Evolutionary conservation across 495 filamentous ascomycete genomes (phyloP).

Genomic region (Hypomontagnella submonticulosa): DNA sequence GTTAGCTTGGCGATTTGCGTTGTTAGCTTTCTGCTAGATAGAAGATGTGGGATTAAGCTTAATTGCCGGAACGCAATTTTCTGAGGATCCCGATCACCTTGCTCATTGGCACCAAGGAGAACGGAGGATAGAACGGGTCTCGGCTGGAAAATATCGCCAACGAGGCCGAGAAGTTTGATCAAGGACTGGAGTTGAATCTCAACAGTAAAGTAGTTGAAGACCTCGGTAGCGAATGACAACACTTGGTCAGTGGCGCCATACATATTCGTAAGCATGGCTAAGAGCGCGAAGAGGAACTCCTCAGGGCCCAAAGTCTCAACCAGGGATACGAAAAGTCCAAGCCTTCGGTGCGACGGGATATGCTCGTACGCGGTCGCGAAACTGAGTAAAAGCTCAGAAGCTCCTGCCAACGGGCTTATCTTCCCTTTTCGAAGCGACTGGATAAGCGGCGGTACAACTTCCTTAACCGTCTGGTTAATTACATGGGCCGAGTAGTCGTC

Average conservation of each 20-base stretch:
- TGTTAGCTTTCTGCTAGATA: conserved; percentile 61
- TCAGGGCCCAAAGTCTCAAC: conserved; percentile 82
- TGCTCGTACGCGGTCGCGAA: conserved; percentile 96
- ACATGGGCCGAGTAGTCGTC: conserved; percentile 97
- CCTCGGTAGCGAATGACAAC: conserved; percentile 63
- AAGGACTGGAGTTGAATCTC: conserved; percentile 75
- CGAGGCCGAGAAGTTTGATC: conserved; percentile 75
- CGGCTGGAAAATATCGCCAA: conserved; percentile 76
- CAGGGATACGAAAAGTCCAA: conserved; percentile 81
- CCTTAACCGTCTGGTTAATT: conserved; percentile 86
- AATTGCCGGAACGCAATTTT: conserved; percentile 72
- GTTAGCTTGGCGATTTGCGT: conserved; percentile 60
- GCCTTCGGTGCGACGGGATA: conserved; percentile 84
- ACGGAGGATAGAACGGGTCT: conserved; percentile 73
- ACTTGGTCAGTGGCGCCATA: conserved; percentile 66
- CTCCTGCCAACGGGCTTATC: conserved; percentile 77
- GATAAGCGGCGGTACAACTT: conserved; percentile 91
- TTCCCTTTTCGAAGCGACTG: conserved; percentile 83
- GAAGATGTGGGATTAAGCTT: conserved; percentile 63
- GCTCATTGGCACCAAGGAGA: conserved; percentile 74
- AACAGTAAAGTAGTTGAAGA: conserved; percentile 67
- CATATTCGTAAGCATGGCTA: conserved; percentile 76
- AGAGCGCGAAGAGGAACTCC: conserved; percentile 80
- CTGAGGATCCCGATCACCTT: conserved; percentile 65
- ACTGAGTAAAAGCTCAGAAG: conserved; percentile 86